A percentile compares a stretch with the other conserved stretches of the same genome.
These are phyloP conservation scores for Teratosphaeria viscida DNA, from an alignment of 2,329 filamentous ascomycete genomes.

Conservation along the genomic window DNA sequence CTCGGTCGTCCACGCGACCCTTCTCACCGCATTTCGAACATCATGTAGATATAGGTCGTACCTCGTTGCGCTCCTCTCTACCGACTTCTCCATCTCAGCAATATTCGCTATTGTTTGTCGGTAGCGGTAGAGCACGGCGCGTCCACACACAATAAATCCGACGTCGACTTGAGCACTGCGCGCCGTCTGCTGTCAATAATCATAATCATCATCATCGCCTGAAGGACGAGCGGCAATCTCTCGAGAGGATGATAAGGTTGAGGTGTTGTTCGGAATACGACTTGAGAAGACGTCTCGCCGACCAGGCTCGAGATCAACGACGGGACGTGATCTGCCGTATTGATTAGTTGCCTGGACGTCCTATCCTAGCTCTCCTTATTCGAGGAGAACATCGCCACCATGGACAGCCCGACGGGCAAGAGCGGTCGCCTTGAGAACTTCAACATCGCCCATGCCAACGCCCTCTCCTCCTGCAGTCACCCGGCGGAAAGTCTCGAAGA, in stretches of 20 bases:
- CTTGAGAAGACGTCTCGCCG: too few species aligned
- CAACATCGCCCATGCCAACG: neutral
- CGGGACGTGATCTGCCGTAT: too few species aligned
- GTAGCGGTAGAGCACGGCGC: neutral
- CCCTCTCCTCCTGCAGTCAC: neutral
- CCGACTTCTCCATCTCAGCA: neutral
- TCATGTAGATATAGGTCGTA: neutral
- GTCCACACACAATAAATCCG: too few species aligned
- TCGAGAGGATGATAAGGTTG: too few species aligned
- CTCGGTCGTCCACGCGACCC: neutral
- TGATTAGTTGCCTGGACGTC: neutral
- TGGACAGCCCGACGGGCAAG: neutral
- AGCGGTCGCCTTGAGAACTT: neutral
- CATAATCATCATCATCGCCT: too few species aligned
- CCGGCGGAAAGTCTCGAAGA: neutral
- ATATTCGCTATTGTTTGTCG: neutral
- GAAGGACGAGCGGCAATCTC: too few species aligned
- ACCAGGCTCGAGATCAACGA: too few species aligned
- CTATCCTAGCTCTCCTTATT: neutral
- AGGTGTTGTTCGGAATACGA: too few species aligned
- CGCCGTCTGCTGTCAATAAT: too few species aligned
- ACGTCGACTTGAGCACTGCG: too few species aligned
- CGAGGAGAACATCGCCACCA: neutral
- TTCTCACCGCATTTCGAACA: neutral
- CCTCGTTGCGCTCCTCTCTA: neutral